Percentiles rank a stretch among this genome's conserved stretches.
Evolutionary conservation across 495 filamentous ascomycete species (phyloP).

Genomic region (Annulohypoxylon bovei): DNA sequence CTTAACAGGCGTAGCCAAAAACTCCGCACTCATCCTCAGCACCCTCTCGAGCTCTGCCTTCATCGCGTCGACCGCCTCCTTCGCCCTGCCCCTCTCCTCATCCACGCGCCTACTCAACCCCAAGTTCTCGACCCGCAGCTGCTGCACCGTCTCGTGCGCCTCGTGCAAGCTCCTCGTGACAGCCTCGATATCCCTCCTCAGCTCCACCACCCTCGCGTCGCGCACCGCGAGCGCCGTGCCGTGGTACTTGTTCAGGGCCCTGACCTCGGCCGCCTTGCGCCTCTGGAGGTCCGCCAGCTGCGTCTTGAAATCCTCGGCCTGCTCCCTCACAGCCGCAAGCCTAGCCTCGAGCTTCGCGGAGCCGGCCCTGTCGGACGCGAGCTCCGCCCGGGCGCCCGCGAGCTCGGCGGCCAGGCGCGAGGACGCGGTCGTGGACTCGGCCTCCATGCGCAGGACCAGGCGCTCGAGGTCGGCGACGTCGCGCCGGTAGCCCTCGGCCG

Average conservation of each 20-base stretch:
- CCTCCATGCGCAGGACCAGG: conserved; percentile 68
- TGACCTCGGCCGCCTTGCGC: conserved; percentile 54
- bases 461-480: conserved; percentile 72
- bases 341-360: conserved; percentile 51
- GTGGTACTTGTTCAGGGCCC: conserved; percentile 45
- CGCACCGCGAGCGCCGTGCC: conserved; percentile 53
- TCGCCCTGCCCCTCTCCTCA: conserved; percentile 58
- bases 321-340: conserved; percentile 35
- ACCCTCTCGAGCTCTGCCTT: conserved; percentile 55
- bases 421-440: conserved; percentile 54
- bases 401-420: conserved; percentile 42
- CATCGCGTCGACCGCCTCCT: conserved; percentile 63
- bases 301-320: conserved; percentile 47
- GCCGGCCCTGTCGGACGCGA: conserved; percentile 50
- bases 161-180: conserved; percentile 48
- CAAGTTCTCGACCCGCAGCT: conserved; percentile 51
- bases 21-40: conserved; percentile 50
- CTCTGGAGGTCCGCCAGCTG: conserved; percentile 55
- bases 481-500: conserved; percentile 69
- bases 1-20: conserved; percentile 38
- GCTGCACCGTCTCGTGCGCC: conserved; percentile 50
- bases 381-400: conserved; percentile 49
- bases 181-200: conserved; percentile 51
- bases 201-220: conserved; percentile 54
- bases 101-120: conserved; percentile 42